Conservation (phyloP, 2,329 filamentous ascomycete genomes). For the Exophiala xenobiotica region DNA sequence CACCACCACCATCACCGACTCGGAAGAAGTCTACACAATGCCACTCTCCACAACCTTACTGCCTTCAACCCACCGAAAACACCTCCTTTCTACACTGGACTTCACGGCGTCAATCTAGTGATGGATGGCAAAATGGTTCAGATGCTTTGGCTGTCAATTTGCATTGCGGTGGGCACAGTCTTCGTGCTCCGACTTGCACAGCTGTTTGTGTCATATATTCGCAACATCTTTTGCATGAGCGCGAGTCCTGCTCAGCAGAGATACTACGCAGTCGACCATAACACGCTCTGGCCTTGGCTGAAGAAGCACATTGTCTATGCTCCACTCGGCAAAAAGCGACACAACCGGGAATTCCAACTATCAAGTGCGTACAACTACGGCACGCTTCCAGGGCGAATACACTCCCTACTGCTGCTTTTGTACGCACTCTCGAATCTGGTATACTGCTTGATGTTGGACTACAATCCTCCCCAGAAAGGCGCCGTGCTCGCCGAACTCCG, state of each 20-base stretch:
- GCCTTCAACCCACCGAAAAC: neutral
- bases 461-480: slow-evolving; percentile 42
- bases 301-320: slow-evolving; percentile 56
- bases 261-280: slow-evolving; percentile 47
- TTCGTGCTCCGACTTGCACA: slow-evolving; percentile 45
- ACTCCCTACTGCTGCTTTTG: slow-evolving; percentile 64
- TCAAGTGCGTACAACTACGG: slow-evolving; percentile 68
- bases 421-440: slow-evolving; percentile 73
- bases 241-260: slow-evolving; percentile 41
- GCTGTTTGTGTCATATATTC: slow-evolving; percentile 45
- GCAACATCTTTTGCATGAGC: slow-evolving; percentile 43
- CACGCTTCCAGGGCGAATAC: slow-evolving; percentile 76
- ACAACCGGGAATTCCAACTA: slow-evolving; percentile 72
- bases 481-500: slow-evolving; percentile 77
- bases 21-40: slow-evolving; percentile 9
- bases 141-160: slow-evolving; percentile 37
- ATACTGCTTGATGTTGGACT: slow-evolving; percentile 61
- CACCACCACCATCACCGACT: neutral
- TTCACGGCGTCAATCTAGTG: slow-evolving; percentile 31
- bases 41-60: slow-evolving; percentile 4
- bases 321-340: slow-evolving; percentile 70
- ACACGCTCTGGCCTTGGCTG: slow-evolving; percentile 41
- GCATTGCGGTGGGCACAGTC: slow-evolving; percentile 35
- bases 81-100: slow-evolving; percentile 62
- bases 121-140: slow-evolving; percentile 26